phyloP scores from a whole-genome alignment of 805 yeast species.

The Saccharomycopsis oosterbeekiorum region DNA sequence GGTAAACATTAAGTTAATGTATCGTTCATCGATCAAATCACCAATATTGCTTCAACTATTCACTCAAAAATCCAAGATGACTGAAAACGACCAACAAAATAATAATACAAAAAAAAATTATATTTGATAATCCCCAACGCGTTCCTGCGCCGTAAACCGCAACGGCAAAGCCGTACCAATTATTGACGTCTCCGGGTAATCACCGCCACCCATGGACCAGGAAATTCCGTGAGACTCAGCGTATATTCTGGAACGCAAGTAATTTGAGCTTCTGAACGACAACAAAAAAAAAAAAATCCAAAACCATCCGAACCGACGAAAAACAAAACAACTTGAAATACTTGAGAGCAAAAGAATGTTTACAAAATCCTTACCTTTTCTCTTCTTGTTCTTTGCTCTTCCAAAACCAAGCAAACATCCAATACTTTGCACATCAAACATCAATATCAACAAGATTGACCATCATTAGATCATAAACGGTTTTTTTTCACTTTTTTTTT shows the following conservation, averaged over 20 bases:
- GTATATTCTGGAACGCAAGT: background rate
- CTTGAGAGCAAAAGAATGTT: background rate
- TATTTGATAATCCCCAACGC: too few species aligned
- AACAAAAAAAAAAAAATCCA: background rate
- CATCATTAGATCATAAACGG: background rate
- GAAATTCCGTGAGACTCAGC: background rate
- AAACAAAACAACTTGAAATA: background rate
- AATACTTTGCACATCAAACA: background rate
- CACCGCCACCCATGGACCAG: background rate
- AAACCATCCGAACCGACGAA: background rate
- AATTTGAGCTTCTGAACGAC: background rate
- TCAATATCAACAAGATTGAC: background rate
- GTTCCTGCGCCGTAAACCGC: too few species aligned
- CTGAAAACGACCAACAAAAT: too few species aligned
- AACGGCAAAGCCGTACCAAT: too few species aligned
- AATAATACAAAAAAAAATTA: too few species aligned
- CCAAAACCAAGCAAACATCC: background rate
- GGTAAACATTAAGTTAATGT: too few species aligned
- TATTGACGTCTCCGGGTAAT: too few species aligned
- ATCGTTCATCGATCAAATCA: too few species aligned
- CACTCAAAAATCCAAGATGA: too few species aligned
- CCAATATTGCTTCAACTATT: too few species aligned
- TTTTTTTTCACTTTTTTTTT: background rate
- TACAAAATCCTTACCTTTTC: background rate
- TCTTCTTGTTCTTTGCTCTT: background rate